Conservation (phyloP, 2,329 filamentous ascomycete species). For the Calonectria pteridis region DNA sequence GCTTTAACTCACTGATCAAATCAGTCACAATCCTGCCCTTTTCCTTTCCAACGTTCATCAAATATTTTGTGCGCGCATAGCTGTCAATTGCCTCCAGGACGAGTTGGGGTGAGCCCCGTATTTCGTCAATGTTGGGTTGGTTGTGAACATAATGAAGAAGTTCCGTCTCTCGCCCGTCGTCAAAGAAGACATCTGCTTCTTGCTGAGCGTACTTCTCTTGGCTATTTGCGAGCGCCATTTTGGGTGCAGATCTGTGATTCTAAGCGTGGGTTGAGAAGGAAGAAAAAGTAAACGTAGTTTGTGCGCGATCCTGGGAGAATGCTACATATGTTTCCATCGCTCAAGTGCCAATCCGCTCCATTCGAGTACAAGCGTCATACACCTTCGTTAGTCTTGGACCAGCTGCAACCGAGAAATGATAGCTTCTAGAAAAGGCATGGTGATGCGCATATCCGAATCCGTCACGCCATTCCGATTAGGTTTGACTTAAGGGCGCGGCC, state of each 20-base stretch:
- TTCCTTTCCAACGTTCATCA: constrained; percentile 84
- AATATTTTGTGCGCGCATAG: constrained; percentile 72
- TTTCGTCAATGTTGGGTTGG: constrained; percentile 70
- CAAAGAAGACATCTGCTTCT: constrained; percentile 60
- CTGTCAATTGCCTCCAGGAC: constrained; percentile 80
- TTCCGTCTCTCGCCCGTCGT: constrained; percentile 81
- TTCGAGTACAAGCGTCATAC: background rate
- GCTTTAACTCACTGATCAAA: constrained; percentile 75
- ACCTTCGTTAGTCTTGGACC: background rate
- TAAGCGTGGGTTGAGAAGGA: background rate
- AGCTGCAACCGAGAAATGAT: background rate
- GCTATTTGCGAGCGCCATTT: constrained; percentile 49
- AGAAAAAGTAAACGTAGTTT: background rate
- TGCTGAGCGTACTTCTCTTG: constrained; percentile 56
- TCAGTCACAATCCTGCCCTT: constrained; percentile 80
- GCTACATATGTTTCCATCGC: background rate
- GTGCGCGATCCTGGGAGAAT: background rate
- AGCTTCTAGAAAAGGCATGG: background rate
- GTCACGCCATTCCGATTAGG: background rate
- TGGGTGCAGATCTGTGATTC: background rate
- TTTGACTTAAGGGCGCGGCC: background rate
- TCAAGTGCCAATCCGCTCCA: no score
- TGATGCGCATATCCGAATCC: constrained; percentile 9
- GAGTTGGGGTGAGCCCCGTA: constrained; percentile 72
- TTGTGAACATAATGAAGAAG: constrained; percentile 77